A percentile compares a stretch with the other conserved stretches of the same genome.
Evolutionary conservation across 305 asterid genomes (phyloP).

Genomic region (Rubia occidens): DNA sequence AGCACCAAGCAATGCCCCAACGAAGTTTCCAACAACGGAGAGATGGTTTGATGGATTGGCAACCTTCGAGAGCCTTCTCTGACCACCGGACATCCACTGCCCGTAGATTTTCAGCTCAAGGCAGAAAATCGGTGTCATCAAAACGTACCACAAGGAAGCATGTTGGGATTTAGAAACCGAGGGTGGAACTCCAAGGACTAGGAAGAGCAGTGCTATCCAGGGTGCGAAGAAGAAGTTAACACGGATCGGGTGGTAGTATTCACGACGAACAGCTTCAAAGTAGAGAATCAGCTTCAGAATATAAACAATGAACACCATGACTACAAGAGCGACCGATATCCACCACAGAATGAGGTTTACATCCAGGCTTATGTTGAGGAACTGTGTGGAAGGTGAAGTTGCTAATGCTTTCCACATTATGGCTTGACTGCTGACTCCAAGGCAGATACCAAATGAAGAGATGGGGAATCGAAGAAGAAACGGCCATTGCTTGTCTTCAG

Average conservation of each 20-base stretch:
- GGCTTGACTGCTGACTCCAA: conserved; percentile 84
- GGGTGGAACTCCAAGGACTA: conserved; percentile 52
- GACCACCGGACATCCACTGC: conserved; percentile 96
- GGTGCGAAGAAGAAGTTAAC: conserved; percentile 91
- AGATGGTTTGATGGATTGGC: conserved; percentile 82
- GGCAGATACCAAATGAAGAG: conserved; percentile 64
- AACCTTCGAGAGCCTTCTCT: conserved; percentile 69
- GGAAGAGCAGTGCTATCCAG: conserved; percentile 52
- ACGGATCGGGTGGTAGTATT: conserved; percentile 70
- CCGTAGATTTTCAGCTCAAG: conserved; percentile 79
- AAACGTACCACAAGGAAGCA: conserved; percentile 45
- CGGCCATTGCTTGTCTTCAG: conserved; percentile 71
- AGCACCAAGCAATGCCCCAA: conserved; percentile 81
- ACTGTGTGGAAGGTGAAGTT: conserved; percentile 41
- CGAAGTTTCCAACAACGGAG: conserved; percentile 65
- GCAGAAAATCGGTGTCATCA: conserved; percentile 57
- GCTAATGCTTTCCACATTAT: conserved; percentile 75
- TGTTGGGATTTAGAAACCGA: conserved; percentile 32
- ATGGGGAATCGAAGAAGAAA: conserved; percentile 75
- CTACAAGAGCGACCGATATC: conserved; percentile 40
- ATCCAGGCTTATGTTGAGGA: conserved; percentile 38
- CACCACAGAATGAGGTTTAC: conserved; percentile 55
- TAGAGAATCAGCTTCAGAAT: conserved; percentile 50
- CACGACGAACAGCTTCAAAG: conserved; percentile 84
- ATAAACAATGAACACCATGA: conserved; percentile 29